Evolutionary conservation across 2,329 filamentous ascomycete genomes (phyloP).

Genomic region (Fusarium austroafricanum): DNA sequence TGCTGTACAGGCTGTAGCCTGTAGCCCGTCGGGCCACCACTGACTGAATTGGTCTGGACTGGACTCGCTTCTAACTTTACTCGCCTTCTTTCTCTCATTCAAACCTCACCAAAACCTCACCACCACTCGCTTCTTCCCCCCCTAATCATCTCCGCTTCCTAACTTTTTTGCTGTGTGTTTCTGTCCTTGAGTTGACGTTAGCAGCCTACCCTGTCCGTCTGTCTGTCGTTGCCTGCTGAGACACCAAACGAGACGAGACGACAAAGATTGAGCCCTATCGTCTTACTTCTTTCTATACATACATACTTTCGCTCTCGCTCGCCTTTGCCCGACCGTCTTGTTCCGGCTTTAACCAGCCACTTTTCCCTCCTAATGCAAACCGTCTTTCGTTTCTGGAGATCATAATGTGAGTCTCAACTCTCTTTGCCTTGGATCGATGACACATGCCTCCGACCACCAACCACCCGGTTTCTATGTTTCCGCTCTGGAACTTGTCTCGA

Average conservation of each 20-base stretch:
- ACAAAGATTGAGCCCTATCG: constrained; percentile 5
- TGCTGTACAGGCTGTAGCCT: not conserved
- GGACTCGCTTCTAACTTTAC: constrained; percentile 25
- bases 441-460: constrained; percentile 51
- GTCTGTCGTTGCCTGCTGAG: constrained; percentile 16
- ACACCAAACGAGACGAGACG: constrained; percentile 6
- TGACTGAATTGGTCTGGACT: constrained; percentile 8
- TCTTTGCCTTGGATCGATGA: constrained; percentile 43
- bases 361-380: constrained; percentile 43
- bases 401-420: constrained; percentile 53
- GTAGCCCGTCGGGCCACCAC: constrained; percentile 34
- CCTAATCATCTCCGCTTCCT: constrained; percentile 40
- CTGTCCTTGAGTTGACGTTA: constrained; percentile 38
- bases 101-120: constrained; percentile 47
- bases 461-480: constrained; percentile 41
- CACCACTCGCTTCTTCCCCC: constrained; percentile 31
- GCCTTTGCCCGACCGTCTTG: constrained; percentile 39
- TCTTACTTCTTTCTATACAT: constrained; percentile 24
- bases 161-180: constrained; percentile 33
- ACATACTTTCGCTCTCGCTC: constrained; percentile 37
- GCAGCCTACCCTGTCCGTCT: constrained; percentile 20
- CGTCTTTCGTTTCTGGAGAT: constrained; percentile 47
- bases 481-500: constrained; percentile 20
- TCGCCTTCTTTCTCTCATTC: constrained; percentile 39
- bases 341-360: constrained; percentile 43